Evolutionary conservation across 1,284 basidiomycete genomes (phyloP), one percentile per base, ranked within the genome.

Genomic region (Naganishia liquefaciens): DNA sequence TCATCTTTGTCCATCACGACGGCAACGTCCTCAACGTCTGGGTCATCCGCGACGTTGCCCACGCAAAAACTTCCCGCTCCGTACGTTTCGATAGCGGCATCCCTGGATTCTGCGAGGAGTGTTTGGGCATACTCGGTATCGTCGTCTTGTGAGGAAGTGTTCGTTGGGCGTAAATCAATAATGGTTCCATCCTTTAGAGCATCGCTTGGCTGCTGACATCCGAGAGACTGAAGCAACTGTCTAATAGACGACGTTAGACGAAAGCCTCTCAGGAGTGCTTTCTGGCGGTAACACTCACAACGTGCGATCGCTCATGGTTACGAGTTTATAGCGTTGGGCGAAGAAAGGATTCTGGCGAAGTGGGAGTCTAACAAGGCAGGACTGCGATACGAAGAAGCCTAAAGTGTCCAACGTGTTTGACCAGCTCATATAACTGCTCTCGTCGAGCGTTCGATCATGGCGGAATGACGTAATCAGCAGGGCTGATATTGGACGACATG

Each of bases 51-150:
- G 46, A 50, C 23, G 43, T 60, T 60, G 0, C 57, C 57, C 9
- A 60, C 57, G 37, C 46, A 50, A 19, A 60, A 60, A 39, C 57
- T 60, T 21, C n/a, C 57, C 10, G 46, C 46, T 46, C 57, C 57
- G 19, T 33, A 60, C 9, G 46, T 60, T 3, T 60, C 46, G 19
- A 60, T 39, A 1, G 57, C 57, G 19, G 23, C 57, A 13, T 50
- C 46, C 7, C 37, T n/a, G 0, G 57, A 60, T 40, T 49, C 57
- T 28, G 25, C 46, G 33, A 60, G 57, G 1, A 60, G 57, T 1
- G 57, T 19, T 19, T 19, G 5, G 7, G 49, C 46, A 23, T 39
- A 60, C 4, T n/a, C 46, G 2, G 9, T 19, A 33, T 46, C 47
- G 33, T 60, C 57, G 46, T 46, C n/a, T 58, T 33, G 25, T 17